These are phyloP conservation scores for Nepenthes mirabilis DNA, from an alignment of 148 eudicot genomes.

Conservation along the genomic window DNA sequence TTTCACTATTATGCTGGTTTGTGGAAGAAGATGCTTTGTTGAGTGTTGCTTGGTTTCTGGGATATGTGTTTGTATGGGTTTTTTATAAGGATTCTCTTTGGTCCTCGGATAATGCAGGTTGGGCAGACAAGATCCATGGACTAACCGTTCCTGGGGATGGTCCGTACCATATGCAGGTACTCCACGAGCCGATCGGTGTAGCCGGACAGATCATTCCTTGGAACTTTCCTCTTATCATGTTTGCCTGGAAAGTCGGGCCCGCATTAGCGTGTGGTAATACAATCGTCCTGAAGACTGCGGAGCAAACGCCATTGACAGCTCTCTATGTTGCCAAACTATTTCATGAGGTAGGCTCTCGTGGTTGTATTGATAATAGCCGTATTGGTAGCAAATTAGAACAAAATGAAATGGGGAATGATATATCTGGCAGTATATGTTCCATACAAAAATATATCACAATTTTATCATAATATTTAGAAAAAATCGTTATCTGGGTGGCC, in stretches of 20 bases:
- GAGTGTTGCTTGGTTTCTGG: too few species aligned
- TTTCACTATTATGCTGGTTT: conserved; percentile 63
- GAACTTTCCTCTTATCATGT: conserved; percentile 72
- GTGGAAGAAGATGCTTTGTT: too few species aligned
- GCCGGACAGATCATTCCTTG: conserved; percentile 76
- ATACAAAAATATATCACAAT: too few species aligned
- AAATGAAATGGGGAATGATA: too few species aligned
- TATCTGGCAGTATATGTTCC: too few species aligned
- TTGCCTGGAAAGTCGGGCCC: conserved; percentile 73
- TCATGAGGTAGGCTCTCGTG: conserved; percentile 32
- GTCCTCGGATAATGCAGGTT: conserved; percentile 26
- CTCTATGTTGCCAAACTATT: conserved; percentile 50
- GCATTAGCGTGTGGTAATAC: conserved; percentile 69
- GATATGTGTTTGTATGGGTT: too few species aligned
- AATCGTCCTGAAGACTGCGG: conserved; percentile 56
- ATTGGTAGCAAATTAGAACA: too few species aligned
- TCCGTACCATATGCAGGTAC: conserved; percentile 46
- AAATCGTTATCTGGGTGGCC: too few species aligned
- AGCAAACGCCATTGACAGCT: conserved; percentile 73
- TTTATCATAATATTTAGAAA: too few species aligned
- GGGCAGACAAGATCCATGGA: conserved; percentile 84
- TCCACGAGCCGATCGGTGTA: conserved; percentile 81
- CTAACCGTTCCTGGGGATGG: conserved; percentile 71
- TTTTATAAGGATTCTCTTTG: too few species aligned
- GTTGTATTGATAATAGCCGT: too few species aligned